phyloP scores from a whole-genome alignment of 139 green algal species.

The Pseudopediastrum boryanum region DNA sequence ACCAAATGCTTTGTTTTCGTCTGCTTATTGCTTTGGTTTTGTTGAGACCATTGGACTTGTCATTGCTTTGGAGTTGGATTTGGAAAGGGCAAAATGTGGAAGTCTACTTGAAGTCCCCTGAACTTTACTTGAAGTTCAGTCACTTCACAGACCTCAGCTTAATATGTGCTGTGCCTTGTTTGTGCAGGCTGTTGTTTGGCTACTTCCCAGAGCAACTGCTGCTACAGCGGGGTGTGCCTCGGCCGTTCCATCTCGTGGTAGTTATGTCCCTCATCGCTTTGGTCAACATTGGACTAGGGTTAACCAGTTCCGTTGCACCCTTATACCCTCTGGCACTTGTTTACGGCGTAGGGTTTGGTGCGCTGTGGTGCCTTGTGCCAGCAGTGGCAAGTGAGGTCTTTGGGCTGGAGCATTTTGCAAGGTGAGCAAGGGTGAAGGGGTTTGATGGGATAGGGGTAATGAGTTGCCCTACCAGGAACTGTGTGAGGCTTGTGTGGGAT shows the following conservation, averaged over 20 bases:
- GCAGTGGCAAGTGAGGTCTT: constrained; percentile 1
- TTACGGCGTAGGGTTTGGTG: neutral
- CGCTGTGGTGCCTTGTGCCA: neutral
- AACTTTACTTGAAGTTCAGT: too few species aligned
- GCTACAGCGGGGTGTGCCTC: neutral
- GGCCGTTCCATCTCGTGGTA: neutral
- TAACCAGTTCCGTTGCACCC: neutral
- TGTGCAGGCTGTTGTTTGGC: neutral
- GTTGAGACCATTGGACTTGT: too few species aligned
- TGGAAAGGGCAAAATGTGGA: too few species aligned
- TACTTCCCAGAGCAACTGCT: constrained; percentile 1
- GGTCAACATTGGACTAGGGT: neutral
- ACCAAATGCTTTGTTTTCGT: too few species aligned
- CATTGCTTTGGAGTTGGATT: too few species aligned
- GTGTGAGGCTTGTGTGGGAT: too few species aligned
- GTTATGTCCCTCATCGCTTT: neutral
- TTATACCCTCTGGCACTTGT: neutral
- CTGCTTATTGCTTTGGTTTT: too few species aligned
- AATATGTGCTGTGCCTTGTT: neutral
- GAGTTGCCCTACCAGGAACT: too few species aligned
- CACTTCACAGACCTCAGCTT: too few species aligned
- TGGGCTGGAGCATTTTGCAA: neutral
- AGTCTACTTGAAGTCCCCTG: too few species aligned
- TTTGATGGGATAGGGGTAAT: too few species aligned
- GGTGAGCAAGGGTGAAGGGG: too few species aligned